Conservation (phyloP, 2,329 filamentous ascomycete genomes). For the Alternaria incomplexa region DNA sequence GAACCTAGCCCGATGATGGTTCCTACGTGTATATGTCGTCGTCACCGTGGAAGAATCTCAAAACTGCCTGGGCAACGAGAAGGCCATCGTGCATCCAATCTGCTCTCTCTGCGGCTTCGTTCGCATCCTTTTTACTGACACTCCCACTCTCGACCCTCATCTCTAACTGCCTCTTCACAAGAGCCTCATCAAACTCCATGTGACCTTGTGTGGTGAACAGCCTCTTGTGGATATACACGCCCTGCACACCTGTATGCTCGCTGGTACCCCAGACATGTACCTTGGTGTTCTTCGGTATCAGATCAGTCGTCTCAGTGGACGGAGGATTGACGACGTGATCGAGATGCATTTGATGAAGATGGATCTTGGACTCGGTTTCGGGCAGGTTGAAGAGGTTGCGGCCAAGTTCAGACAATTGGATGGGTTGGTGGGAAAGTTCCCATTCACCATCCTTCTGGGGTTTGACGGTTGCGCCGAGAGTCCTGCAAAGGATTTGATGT, state of each 20-base stretch:
- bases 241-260: conserved; percentile 54
- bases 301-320: conserved; percentile 24
- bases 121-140: conserved; percentile 46
- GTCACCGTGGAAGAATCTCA: conserved; percentile 43
- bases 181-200: conserved; percentile 55
- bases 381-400: conserved; percentile 49
- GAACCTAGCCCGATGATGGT: not conserved
- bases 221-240: conserved; percentile 53
- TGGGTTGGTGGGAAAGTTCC: conserved; percentile 54
- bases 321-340: conserved; percentile 51
- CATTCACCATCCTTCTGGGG: conserved; percentile 51
- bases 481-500: conserved; percentile 55
- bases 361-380: conserved; percentile 40
- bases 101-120: conserved; percentile 42
- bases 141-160: conserved; percentile 52
- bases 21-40: conserved; percentile 29
- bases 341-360: conserved; percentile 57
- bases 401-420: conserved; percentile 50
- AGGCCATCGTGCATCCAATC: conserved; percentile 43
- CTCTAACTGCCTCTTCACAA: conserved; percentile 55
- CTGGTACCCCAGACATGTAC: conserved; percentile 58
- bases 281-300: conserved; percentile 43
- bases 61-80: conserved; percentile 36
- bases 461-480: conserved; percentile 50
- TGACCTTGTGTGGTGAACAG: conserved; percentile 58